Conservation (phyloP, 345 rosid species). For the Pelargonium nanum region DNA sequence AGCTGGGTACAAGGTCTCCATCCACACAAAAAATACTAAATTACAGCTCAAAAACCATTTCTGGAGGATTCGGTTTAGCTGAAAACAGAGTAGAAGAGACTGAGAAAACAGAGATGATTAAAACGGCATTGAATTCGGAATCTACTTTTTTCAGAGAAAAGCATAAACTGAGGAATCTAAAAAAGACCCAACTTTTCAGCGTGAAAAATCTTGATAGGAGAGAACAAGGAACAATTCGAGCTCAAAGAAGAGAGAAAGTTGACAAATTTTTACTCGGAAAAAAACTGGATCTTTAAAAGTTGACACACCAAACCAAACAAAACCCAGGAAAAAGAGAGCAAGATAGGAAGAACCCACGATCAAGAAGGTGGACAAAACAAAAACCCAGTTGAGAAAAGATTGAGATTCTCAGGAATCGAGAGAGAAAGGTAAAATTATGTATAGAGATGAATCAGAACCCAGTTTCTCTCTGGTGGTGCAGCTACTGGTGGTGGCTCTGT, state of each 20-base stretch:
- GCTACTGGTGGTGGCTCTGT: too few relatives aligned
- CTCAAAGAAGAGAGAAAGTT: too few relatives aligned
- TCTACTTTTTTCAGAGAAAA: conserved; percentile 12
- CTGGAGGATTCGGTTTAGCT: neutral
- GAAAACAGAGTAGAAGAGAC: neutral
- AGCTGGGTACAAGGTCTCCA: conserved; percentile 53
- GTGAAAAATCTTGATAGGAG: too few relatives aligned
- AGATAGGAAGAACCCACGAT: conserved; percentile 6
- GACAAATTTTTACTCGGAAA: too few relatives aligned
- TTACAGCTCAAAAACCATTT: neutral
- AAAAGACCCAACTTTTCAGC: neutral
- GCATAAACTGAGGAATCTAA: neutral
- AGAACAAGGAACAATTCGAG: too few relatives aligned
- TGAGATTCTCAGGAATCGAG: conserved; percentile 10
- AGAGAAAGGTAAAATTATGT: conserved; percentile 5
- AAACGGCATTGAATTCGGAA: conserved; percentile 24
- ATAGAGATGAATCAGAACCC: neutral
- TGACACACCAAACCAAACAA: too few relatives aligned
- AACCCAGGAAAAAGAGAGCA: neutral
- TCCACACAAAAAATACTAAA: conserved; percentile 13
- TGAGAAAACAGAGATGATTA: conserved; percentile 4
- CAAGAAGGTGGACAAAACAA: conserved; percentile 9
- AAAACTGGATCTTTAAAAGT: too few relatives aligned
- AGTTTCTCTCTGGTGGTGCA: neutral
- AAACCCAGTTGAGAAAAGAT: conserved; percentile 7